Base-by-base conservation (phyloP, 768 basidiomycete genomes). In the Ramaria sp. region DNA sequence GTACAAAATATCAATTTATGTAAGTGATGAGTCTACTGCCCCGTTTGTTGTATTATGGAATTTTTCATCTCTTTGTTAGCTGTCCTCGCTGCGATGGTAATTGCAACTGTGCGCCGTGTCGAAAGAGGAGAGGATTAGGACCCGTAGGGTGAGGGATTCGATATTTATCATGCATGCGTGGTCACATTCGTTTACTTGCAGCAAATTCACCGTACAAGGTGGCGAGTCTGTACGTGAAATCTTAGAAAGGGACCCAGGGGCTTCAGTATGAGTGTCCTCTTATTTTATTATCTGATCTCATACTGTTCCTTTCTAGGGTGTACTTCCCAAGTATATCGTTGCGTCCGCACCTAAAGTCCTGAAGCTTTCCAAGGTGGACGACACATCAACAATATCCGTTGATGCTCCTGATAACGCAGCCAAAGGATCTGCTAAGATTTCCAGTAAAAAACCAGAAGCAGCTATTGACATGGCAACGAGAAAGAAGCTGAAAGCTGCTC, bases 21-120 rank as follows among this genome's bases (percentile, higher is more conserved):
- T 83, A 61, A 47, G 65, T 62, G n/a, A n/a, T n/a, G n/a, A n/a
- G n/a, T n/a, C n/a, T 4, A 18, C 16, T 50, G 10, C 18, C n/a
- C n/a, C n/a, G n/a, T n/a, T n/a, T 52, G 36, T 7, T 25, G 28
- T 53, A 28, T 50, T 52, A 25, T n/a, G 10, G 18, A 16, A 41
- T 1, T 41, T 38, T 47, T 50, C 37, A 52, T 56, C 59, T 60
- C 54, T 16, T 53, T 62, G 49, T 25, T 58, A 88, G 85, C 63
- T 89, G 87, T 59, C 84, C 84, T 3, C 76, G 73, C 60, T 89
- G 87, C 56, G 69, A 74, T 49, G 79, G 76, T 59, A 67, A 72
- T 9, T 89, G 87, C 66, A 85, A 81, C 63, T 89, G 87, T 58
- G 70, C 74, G 39, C 65, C 63, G 3, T 89, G 87, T 66, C 75